These are phyloP conservation scores for Capronia americana DNA, from an alignment of 2,329 filamentous ascomycete genomes.

Conservation along the genomic window DNA sequence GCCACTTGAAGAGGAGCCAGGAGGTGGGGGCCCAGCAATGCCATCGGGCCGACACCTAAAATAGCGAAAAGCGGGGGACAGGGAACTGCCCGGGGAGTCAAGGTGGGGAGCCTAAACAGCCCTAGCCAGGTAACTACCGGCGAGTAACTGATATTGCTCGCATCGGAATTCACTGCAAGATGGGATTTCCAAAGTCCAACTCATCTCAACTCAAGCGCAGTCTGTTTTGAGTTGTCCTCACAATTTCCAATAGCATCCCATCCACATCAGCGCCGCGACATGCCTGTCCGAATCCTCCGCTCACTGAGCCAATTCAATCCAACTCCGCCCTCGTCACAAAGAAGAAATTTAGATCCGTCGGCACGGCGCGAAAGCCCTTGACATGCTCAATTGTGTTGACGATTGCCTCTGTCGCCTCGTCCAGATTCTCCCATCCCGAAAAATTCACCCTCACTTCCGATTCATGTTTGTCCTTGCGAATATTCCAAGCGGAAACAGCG, in stretches of 20 bases:
- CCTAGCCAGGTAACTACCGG: neutral
- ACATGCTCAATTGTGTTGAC: constrained; percentile 26
- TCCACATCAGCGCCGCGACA: neutral
- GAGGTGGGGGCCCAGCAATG: neutral
- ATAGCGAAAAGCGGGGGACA: constrained; percentile 4
- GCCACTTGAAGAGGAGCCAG: neutral
- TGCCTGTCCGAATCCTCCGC: too few species aligned
- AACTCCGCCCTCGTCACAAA: constrained; percentile 22
- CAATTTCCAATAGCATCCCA: neutral
- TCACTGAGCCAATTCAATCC: constrained; percentile 19
- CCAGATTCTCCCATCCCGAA: constrained; percentile 27
- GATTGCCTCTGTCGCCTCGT: constrained; percentile 27
- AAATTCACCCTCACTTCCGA: constrained; percentile 30
- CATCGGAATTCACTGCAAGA: neutral
- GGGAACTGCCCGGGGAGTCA: neutral
- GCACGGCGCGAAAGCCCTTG: constrained; percentile 16
- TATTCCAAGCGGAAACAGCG: constrained; percentile 32
- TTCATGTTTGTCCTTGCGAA: constrained; percentile 30
- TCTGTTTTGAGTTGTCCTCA: neutral
- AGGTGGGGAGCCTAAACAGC: neutral
- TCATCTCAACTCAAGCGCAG: neutral
- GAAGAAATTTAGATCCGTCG: constrained; percentile 30
- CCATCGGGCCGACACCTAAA: constrained; percentile 7
- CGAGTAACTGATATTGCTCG: neutral
- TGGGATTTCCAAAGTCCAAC: neutral